Percentiles rank a stretch among this genome's conserved stretches.
phyloP scores from a whole-genome alignment of 2,329 filamentous ascomycete species.

The Beauveria rudraprayagi region DNA sequence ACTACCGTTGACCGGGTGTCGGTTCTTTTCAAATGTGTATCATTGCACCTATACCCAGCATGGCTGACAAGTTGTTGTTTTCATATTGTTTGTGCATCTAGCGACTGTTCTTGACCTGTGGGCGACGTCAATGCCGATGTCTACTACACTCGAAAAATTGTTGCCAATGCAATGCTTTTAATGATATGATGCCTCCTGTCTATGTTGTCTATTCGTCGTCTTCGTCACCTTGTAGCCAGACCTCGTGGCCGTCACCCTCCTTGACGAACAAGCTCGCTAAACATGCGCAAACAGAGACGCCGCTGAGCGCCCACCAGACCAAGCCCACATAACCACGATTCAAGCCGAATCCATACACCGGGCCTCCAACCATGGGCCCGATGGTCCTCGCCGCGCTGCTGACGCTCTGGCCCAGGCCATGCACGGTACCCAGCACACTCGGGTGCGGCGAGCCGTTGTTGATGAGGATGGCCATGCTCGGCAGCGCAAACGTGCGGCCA shows the following conservation, averaged over 20 bases:
- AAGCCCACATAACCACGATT: slow-evolving; percentile 48
- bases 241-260: slow-evolving; percentile 58
- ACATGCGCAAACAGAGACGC: slow-evolving; percentile 40
- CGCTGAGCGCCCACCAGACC: slow-evolving; percentile 49
- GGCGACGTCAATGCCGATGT: neutral
- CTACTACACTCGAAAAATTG: neutral
- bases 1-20: neutral
- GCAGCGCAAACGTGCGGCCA: slow-evolving; percentile 54
- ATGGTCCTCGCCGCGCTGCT: slow-evolving; percentile 51
- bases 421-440: slow-evolving; percentile 37
- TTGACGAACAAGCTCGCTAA: slow-evolving; percentile 46
- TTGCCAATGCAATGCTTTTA: neutral
- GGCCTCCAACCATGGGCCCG: slow-evolving; percentile 52
- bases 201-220: slow-evolving; percentile 23
- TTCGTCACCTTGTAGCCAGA: slow-evolving; percentile 55
- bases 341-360: slow-evolving; percentile 51
- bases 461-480: slow-evolving; percentile 37
- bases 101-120: neutral
- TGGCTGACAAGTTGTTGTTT: neutral
- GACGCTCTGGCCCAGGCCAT: slow-evolving; percentile 49
- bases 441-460: slow-evolving; percentile 42
- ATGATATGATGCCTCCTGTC: neutral
- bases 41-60: neutral
- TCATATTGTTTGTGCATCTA: neutral
- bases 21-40: neutral